Conservation (phyloP, 345 rosid genomes). For the Cardamine chenopodiifolia region DNA sequence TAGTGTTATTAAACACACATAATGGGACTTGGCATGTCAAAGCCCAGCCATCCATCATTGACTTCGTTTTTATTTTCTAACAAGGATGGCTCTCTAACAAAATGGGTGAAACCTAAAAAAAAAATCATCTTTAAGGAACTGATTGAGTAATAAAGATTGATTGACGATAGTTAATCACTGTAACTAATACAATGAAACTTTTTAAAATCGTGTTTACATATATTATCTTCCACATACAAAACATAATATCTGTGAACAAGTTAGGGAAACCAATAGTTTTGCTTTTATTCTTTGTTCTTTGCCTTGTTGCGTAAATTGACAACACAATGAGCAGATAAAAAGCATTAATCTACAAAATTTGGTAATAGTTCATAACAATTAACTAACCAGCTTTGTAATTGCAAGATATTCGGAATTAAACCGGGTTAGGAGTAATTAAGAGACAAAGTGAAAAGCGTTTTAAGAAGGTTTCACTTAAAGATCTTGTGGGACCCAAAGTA, state of each 20-base stretch:
- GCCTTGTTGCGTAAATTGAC: conserved; percentile 31
- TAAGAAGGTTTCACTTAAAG: conserved; percentile 17
- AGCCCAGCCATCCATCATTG: conserved; percentile 2
- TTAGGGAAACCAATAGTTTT: conserved; percentile 6
- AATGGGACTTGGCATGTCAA: conserved; percentile 12
- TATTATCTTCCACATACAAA: conserved; percentile 3
- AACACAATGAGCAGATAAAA: conserved; percentile 5
- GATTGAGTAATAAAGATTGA: not conserved
- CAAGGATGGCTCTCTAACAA: not conserved
- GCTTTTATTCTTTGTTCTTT: conserved; percentile 17
- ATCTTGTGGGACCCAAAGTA: conserved; percentile 39
- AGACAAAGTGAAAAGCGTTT: conserved; percentile 27
- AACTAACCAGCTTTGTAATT: conserved; percentile 11
- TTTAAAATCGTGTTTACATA: not conserved
- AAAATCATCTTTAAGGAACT: no score
- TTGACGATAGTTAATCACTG: not conserved
- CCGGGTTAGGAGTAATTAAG: not conserved
- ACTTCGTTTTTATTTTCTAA: not conserved
- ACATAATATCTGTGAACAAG: not conserved
- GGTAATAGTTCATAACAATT: not conserved
- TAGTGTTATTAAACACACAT: not conserved
- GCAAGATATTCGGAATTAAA: conserved; percentile 1
- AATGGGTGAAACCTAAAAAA: no score
- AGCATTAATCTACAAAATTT: not conserved
- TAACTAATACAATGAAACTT: not conserved